Evolutionary conservation across 345 rosid species (phyloP), one percentile per base, ranked within the genome.

Genomic region (Sonneratia caseolaris): DNA sequence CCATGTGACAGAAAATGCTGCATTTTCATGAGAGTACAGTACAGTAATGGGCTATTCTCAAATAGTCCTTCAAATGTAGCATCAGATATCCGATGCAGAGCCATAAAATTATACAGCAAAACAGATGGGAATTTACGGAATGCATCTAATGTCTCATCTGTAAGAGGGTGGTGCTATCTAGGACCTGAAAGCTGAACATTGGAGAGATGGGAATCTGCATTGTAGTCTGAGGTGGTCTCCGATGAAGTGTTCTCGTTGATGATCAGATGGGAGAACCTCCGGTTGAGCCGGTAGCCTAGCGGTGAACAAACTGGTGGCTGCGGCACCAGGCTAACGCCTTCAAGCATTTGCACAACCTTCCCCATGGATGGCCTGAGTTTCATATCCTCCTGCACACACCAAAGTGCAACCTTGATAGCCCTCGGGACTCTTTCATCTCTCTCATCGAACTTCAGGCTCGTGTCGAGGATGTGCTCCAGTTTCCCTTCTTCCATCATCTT

Each of bases 321-420:
- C 42, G 86, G 75, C 72, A 91, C 97, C 0, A 74, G 73, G 66
- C 71, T 82, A 53, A 94, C 77, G 21, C 98, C 96, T 85, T 94
- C 98, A 21, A 94, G 97, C 98, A 94, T 94, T 73, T 94, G 97
- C 65, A 88, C 92, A 27, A 90, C 97, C 84, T 82, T 94, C 49
- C 81, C 73, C 98, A 94, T 94, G 24, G 95, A 75, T 27, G 97
- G 97, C 78, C 98, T 85, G 24, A 81, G 59, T 68, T 57, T 38
- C 97, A 91, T 94, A 37, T 94, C 97, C 78, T 94, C 97, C 73
- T 94, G 97, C 76, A 90, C 84, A 62, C 97, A 94, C 97, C 98
- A 91, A 75, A 94, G 79, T 6, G 98, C 97, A 37, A 89, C 92
- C 82, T 83, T 91, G 35, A 88, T 75, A 2, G 93, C 85, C 0